Evolutionary conservation across 148 eudicot genomes (phyloP).

Genomic region (Camellia japonica): DNA sequence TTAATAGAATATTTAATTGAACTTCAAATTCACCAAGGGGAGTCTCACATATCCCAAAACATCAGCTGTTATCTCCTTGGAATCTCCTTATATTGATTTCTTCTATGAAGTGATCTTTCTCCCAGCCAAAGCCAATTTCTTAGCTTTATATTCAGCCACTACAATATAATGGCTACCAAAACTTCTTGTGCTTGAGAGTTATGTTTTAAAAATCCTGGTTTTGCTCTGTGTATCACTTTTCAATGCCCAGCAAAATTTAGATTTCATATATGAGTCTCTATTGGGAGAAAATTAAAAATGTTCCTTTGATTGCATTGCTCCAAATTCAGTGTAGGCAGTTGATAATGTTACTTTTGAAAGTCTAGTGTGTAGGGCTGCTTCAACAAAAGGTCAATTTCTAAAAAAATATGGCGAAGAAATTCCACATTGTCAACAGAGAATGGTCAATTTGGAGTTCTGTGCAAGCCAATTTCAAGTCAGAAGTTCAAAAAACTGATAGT

Average conservation of each 20-base stretch:
- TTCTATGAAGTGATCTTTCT: background rate
- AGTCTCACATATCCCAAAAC: background rate
- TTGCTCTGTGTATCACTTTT: background rate
- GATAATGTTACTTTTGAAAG: background rate
- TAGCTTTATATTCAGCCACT: background rate
- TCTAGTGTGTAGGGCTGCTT: background rate
- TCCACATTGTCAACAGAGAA: background rate
- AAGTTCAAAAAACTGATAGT: background rate
- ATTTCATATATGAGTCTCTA: background rate
- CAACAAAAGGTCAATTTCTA: background rate
- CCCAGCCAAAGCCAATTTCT: background rate
- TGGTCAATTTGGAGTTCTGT: background rate
- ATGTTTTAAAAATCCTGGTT: background rate
- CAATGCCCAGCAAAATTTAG: background rate
- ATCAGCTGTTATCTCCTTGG: background rate
- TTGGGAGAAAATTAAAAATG: background rate
- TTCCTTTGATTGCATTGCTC: background rate
- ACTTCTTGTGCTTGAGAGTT: background rate
- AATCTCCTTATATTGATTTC: background rate
- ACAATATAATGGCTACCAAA: background rate
- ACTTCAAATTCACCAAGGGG: background rate
- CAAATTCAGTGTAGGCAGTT: background rate
- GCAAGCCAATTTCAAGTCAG: background rate
- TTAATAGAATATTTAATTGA: background rate
- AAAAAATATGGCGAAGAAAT: background rate